Conservation (phyloP, 495 filamentous ascomycete species). For the Xylaria venustula region DNA sequence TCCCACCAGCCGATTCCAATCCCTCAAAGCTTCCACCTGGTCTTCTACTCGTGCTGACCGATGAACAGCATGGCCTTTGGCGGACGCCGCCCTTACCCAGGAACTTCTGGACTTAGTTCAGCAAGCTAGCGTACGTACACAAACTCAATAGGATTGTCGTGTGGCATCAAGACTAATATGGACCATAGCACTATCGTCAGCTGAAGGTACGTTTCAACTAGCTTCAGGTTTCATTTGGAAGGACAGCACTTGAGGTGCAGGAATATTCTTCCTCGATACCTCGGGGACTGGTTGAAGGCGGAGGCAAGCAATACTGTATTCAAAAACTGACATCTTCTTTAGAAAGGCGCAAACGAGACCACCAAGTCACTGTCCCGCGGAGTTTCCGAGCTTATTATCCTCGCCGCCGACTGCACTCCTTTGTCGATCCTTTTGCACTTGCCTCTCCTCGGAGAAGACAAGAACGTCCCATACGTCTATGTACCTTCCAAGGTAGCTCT, state of each 20-base stretch:
- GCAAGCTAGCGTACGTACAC: conserved; percentile 59
- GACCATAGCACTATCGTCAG: conserved; percentile 63
- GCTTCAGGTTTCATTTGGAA: no score
- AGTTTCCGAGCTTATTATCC: conserved; percentile 81
- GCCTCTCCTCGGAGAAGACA: conserved; percentile 83
- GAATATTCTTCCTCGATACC: no score
- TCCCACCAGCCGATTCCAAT: background rate
- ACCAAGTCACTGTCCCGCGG: conserved; percentile 43
- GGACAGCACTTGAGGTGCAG: no score
- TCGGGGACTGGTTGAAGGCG: no score
- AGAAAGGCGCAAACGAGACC: conserved; percentile 61
- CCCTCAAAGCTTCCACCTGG: background rate
- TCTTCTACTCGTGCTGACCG: background rate
- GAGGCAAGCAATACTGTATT: no score
- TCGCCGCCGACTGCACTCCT: conserved; percentile 83
- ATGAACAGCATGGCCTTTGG: conserved; percentile 79
- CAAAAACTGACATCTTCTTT: no score
- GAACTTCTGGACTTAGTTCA: conserved; percentile 85
- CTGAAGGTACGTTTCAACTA: conserved; percentile 79
- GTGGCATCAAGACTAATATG: conserved; percentile 14
- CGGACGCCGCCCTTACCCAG: conserved; percentile 75
- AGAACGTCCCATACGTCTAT: conserved; percentile 63
- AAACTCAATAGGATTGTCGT: background rate
- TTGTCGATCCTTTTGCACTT: conserved; percentile 91
- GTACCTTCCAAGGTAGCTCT: conserved; percentile 68